Percentiles rank a stretch among this genome's conserved stretches.
phyloP scores from a whole-genome alignment of 805 yeast species.

The Starmerella apis region DNA sequence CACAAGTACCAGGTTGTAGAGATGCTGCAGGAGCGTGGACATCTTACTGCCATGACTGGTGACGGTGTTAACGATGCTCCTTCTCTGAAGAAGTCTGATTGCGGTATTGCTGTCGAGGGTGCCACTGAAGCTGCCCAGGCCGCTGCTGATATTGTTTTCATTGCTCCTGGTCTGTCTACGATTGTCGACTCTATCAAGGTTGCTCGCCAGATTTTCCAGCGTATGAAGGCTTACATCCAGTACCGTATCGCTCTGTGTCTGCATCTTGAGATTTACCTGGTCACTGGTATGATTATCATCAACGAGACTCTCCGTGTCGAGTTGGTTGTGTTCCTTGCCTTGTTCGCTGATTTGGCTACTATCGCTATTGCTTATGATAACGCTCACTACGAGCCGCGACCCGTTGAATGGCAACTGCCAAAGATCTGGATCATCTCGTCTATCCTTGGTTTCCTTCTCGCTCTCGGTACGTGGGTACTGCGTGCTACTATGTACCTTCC shows the following conservation, averaged over 20 bases:
- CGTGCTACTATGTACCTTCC: conserved; percentile 86
- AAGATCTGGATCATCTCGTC: conserved; percentile 97
- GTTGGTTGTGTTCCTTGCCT: conserved; percentile 89
- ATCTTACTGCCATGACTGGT: conserved; percentile 98
- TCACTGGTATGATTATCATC: conserved; percentile 92
- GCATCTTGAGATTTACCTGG: conserved; percentile 89
- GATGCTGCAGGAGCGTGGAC: conserved; percentile 89
- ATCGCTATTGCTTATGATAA: conserved; percentile 94
- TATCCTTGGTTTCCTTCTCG: conserved; percentile 73
- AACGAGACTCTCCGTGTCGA: conserved; percentile 77
- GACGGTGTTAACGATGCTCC: conserved; percentile 99
- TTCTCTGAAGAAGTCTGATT: conserved; percentile 88
- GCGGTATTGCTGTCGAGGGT: conserved; percentile 98
- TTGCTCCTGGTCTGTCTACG: conserved; percentile 92
- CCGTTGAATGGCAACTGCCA: conserved; percentile 95
- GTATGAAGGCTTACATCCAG: conserved; percentile 96
- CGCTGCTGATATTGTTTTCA: conserved; percentile 92
- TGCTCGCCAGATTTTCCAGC: conserved; percentile 95
- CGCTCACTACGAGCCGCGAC: conserved; percentile 87
- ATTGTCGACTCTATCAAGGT: conserved; percentile 90
- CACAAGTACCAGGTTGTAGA: conserved; percentile 94
- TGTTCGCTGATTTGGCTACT: conserved; percentile 95
- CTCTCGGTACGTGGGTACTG: conserved; percentile 89
- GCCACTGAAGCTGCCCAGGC: conserved; percentile 95
- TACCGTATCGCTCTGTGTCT: conserved; percentile 94